Evolutionary conservation across 2,329 filamentous ascomycete genomes (phyloP), one percentile per base, ranked within the genome.

Genomic region (Talaromyces sp.): DNA sequence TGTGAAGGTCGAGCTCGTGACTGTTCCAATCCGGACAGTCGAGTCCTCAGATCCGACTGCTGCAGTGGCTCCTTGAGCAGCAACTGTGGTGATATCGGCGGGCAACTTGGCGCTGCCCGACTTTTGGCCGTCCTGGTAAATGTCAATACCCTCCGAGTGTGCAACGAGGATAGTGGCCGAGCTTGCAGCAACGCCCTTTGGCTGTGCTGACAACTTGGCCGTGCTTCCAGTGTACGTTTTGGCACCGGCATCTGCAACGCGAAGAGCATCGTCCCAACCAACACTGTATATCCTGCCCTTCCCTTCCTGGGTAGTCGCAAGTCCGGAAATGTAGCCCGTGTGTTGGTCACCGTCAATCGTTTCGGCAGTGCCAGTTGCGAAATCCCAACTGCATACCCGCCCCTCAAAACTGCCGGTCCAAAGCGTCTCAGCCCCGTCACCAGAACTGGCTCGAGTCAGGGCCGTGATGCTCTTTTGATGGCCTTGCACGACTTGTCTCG

Each of bases 341-440:
- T 97, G 95, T 3, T 85, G 81, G 66, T 91, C 87, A 31, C 95
- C 94, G 65, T 95, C 90, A 10, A 96, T 84, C 12, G 85, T 83
- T 33, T 87, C 83, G 27, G 89, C 91, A 51, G 81, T 74, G 1
- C 93, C 94, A 4, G 83, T 85, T 16, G 82, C 79, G 31, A 91
- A 73, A 71, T 98, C 89, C 94, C 95, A 99, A 61, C 85, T 87
- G 72, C 89, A 90, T 30, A 96, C 86, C 44, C 90, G 86, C 54
- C 95, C 95, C 65, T 99, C 95, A 68, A 93, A 96, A 77, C 92
- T 96, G 63, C 95, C 95, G 0, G 94, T 96, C 82, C 88, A 93
- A 14, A 98, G 76, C 0, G 89, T 90, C 59, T 87, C 82, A 52
- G 79, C 70, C 54, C 70, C 71, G 8, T 78, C 79, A 33, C 68